Evolutionary conservation across 164 flowering plant genomes (phyloP), one percentile per base, ranked within the genome.

Genomic region (Nymphaea colorata): DNA sequence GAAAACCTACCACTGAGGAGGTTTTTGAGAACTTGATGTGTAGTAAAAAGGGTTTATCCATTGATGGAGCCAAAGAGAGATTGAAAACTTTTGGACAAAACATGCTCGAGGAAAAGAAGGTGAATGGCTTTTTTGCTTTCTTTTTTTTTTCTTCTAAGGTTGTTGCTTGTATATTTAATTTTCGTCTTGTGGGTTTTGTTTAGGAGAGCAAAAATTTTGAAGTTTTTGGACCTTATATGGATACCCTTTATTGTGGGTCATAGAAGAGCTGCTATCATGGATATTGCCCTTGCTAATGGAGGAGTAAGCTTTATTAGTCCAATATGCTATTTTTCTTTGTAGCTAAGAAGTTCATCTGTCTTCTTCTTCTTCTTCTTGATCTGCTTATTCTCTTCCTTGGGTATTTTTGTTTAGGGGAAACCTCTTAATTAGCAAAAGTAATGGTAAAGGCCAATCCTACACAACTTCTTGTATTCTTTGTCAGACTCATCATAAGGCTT

Each of bases 181-280:
- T 14, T 62, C 1, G 8, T 18, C 7, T 2, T 18, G 12, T 62
- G n/a, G 8, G 8, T 62, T 11, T 11, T 62, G 8, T 62, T 62
- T 69, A 86, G 90, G 94, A 87, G 75, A 85, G 79, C 63, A 88
- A 88, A 25, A 25, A 73, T 14, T 88, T 43, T 66, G 86, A 42
- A 88, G 86, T 73, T 88, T 86, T 67, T 76, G 86, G 76, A 88
- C 89, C 1, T 88, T 86, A 68, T 85, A 85, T 91, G 85, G 94
- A 89, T 86, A 88, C 73, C 90, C 91, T 70, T 69, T 88, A 12
- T 88, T 91, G 71, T 87, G 88, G 91, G 91, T 86, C 64, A 87
- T 87, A 89, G 91, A 87, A 78, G 87, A 25, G 93, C 93, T 41
- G 89, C 95, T 43, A 45, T 88, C 43, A 85, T 88, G 91, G 85